Evolutionary conservation across 192 early-diverging fungal species (phyloP), one percentile per base, ranked within the genome.

Genomic region (Backusella mclennaniae): DNA sequence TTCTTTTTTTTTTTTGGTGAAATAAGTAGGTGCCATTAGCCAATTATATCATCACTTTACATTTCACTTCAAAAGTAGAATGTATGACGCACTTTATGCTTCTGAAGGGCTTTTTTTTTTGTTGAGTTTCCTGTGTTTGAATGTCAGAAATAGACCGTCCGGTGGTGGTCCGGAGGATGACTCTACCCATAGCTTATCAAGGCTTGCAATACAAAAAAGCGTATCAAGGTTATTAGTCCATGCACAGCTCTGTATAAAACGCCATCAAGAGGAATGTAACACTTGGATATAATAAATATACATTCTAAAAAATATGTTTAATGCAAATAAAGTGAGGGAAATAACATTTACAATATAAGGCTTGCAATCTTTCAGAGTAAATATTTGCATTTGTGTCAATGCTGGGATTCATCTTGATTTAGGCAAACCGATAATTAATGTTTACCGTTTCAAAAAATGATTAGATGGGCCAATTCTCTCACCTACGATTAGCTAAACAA

Each of bases 51-150:
- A 59, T 3, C 19, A 5, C 7, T 26, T 8, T 59, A 59, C 52
- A 53, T n/a, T 53, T n/a, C 19, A 53, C 6, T 21, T 21, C 52
- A 53, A 53, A 53, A 53, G 52, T 59, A 53, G n/a, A 53, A 21
- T 53, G 49, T 53, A 59, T 59, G 53, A 59, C 53, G 53, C 53
- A 59, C 53, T 59, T 59, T 21, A 49, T 49, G 19, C 46, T 49
- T 6, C 15, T n/a, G 46, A 49, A 15, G 4, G n/a, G 6, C 49
- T 53, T 21, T 2, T 49, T 49, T 49, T 53, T 53, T 53, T 19
- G 19, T 21, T 53, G 49, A 53, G 52, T 53, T 53, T 53, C 52
- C 52, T 53, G 52, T 56, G 9, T 59, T 59, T 59, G 11, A 23
- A 53, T 53, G 9, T 26, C 23, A 23, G 21, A 23, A 59, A 26